A percentile compares a stretch with the other conserved stretches of the same genome.
phyloP scores from a whole-genome alignment of 768 basidiomycete species.

The Psilocybe tampanensis region DNA sequence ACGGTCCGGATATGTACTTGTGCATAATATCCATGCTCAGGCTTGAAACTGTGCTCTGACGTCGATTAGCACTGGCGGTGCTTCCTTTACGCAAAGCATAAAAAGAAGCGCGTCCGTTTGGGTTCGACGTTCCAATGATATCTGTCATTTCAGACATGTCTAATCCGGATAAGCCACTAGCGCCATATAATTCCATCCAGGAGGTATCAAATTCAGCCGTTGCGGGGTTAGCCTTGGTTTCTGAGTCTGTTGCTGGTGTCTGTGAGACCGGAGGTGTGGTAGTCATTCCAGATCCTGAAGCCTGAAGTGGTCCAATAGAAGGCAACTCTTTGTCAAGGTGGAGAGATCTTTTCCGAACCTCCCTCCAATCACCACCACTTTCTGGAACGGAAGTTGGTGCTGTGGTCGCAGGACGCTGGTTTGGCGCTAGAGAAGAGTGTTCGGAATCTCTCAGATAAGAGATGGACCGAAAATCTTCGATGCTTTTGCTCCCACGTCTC shows the following conservation, averaged over 20 bases:
- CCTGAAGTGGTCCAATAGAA: conserved; percentile 8
- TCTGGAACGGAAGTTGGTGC: conserved; percentile 47
- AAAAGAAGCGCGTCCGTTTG: conserved; percentile 14
- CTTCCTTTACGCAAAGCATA: conserved; percentile 24
- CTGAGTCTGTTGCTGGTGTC: background rate
- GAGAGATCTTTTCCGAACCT: conserved; percentile 44
- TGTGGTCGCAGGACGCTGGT: conserved; percentile 20
- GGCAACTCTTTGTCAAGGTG: conserved; percentile 28
- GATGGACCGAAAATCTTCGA: conserved; percentile 44
- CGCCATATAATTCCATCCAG: conserved; percentile 23
- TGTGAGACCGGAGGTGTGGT: conserved; percentile 3
- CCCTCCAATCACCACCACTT: conserved; percentile 60
- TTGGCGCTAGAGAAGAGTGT: conserved; percentile 8
- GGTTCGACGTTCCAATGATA: conserved; percentile 23
- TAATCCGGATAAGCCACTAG: conserved; percentile 26
- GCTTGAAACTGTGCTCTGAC: conserved; percentile 47
- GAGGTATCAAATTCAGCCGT: conserved; percentile 44
- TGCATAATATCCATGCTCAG: conserved; percentile 47
- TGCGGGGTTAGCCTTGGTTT: conserved; percentile 4
- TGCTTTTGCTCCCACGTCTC: conserved; percentile 62
- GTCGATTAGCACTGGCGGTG: conserved; percentile 27
- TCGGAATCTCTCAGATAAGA: conserved; percentile 13
- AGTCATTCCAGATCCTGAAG: conserved; percentile 1
- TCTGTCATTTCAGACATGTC: conserved; percentile 29
- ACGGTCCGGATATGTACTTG: conserved; percentile 34